Base-by-base conservation (phyloP, 257 asterid genomes). In the Nicotiana undulata region DNA sequence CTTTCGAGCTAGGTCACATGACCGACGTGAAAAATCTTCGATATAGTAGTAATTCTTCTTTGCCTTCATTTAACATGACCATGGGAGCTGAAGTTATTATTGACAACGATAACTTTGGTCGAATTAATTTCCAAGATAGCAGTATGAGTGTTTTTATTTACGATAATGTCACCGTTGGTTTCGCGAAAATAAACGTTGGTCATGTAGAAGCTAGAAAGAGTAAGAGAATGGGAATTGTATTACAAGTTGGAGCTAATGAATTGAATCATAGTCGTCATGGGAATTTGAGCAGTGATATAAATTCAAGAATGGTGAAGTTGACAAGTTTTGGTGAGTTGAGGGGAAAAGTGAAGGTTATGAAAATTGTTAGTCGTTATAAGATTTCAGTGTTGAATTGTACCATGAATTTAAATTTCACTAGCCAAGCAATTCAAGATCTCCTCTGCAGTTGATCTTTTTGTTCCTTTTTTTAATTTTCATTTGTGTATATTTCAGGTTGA, bases 361-460 rank as follows among this genome's bases (percentile, higher is more conserved):
- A 79, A 77, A 80, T 87, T 34, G 55, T 87, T 12, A 84, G 58
- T 29, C 74, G 86, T 64, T 65, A 58, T 13, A 85, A 84, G 74
- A 87, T 77, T 76, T 89, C 95, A 24, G 32, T 78, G 0, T 84
- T 89, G 92, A 85, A 87, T 79, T 92, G 95, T 67, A 87, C 80
- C 77, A 79, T 89, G 91, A 87, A 49, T 84, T 63, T 90, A 17
- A 89, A 88, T 67, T 85, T 90, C n/a, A 88, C 88, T 0, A 84
- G 83, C 58, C 85, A 85, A 75, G 66, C 68, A 9, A 24, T 90
- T 32, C 95, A 87, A 72, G 85, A 77, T 74, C 56, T 86, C 7
- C 18, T 4, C 6, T 84, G 87, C 72, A 26, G 49, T 44, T 85
- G 63, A 80, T 34, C 22, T 22, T 6, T 22, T 1, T 17, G 28